These are phyloP conservation scores for Pichia sp. DNA, from an alignment of 1,139 yeast genomes.

Conservation along the genomic window DNA sequence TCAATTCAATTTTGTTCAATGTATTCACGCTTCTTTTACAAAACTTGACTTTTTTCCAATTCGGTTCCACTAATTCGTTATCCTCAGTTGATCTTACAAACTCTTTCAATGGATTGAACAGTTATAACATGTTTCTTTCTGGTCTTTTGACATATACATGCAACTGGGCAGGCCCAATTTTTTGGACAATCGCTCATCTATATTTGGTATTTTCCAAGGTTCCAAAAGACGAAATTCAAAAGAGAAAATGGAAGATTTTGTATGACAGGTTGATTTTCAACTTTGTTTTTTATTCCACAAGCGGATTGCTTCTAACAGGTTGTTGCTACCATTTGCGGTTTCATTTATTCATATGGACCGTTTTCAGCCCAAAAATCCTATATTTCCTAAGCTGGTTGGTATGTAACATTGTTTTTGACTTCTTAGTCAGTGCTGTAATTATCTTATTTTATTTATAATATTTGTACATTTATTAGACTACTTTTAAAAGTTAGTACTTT, in stretches of 20 bases:
- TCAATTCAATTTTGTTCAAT: conserved; percentile 14
- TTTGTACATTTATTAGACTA: not conserved
- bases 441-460: conserved; percentile 14
- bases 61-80: conserved; percentile 87
- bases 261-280: conserved; percentile 31
- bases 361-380: conserved; percentile 85
- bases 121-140: conserved; percentile 63
- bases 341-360: conserved; percentile 95
- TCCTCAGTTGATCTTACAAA: conserved; percentile 87
- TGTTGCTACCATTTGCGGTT: conserved; percentile 73
- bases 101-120: conserved; percentile 79
- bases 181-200: conserved; percentile 60
- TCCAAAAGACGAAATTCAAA: conserved; percentile 2
- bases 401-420: conserved; percentile 39
- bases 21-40: conserved; percentile 38
- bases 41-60: conserved; percentile 72
- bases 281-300: conserved; percentile 47
- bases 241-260: conserved; percentile 27
- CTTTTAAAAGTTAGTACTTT: not conserved
- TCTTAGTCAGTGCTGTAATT: conserved; percentile 17
- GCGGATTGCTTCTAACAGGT: conserved; percentile 49
- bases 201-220: conserved; percentile 20
- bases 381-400: conserved; percentile 74
- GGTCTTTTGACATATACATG: conserved; percentile 74
- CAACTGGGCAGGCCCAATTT: conserved; percentile 80